A percentile compares a stretch with the other conserved stretches of the same genome.
phyloP scores from a whole-genome alignment of 768 basidiomycete species.

The Pisolithus tinctorius region DNA sequence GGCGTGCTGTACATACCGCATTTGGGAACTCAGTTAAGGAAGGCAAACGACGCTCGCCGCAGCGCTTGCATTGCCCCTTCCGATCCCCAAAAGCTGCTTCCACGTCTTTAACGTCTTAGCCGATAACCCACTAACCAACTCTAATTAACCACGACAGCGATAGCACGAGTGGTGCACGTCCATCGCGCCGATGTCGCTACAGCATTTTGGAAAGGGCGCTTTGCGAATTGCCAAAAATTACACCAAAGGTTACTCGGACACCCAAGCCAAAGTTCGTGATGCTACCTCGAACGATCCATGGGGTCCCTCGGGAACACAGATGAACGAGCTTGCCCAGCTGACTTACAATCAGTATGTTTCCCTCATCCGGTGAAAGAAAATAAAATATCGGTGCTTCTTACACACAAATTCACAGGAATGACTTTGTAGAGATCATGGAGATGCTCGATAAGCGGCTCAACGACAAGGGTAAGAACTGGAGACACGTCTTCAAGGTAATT shows the following conservation, averaged over 20 bases:
- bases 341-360: constrained; percentile 87
- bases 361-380: background rate
- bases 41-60: background rate
- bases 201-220: constrained; percentile 79
- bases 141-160: background rate
- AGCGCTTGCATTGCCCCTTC: background rate
- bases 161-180: background rate
- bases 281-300: constrained; percentile 97
- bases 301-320: constrained; percentile 96
- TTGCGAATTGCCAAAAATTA: constrained; percentile 91
- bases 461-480: constrained; percentile 99
- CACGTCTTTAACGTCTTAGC: too few species aligned
- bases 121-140: too few species aligned
- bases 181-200: constrained; percentile 40
- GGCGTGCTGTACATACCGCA: constrained; percentile 24
- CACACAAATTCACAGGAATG: constrained; percentile 44
- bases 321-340: constrained; percentile 97
- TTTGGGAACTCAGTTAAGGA: background rate
- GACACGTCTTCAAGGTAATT: constrained; percentile 95
- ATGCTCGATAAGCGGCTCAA: constrained; percentile 98
- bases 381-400: background rate
- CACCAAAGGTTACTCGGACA: constrained; percentile 93
- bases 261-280: constrained; percentile 92
- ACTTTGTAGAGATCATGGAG: constrained; percentile 99
- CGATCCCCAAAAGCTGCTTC: too few species aligned